A percentile compares a stretch with the other conserved stretches of the same genome.
Evolutionary conservation across 2,329 filamentous ascomycete species (phyloP).

Genomic region (Pseudogymnoascus sp.): DNA sequence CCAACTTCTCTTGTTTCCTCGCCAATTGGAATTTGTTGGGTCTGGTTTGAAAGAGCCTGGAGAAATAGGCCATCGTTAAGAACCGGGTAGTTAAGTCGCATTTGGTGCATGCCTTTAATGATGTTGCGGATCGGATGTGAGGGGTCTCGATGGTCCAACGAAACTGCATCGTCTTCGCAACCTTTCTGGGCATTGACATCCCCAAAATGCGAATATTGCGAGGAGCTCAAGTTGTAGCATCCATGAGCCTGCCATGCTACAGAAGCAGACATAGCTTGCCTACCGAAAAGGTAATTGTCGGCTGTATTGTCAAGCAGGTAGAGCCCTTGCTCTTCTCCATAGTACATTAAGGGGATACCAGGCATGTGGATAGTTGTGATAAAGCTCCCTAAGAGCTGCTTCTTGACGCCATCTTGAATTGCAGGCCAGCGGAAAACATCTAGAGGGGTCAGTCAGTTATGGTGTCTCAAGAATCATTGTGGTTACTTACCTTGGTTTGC

Average conservation of each 20-base stretch:
- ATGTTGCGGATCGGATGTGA: conserved; percentile 52
- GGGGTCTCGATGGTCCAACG: conserved; percentile 53
- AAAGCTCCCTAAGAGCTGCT: conserved; percentile 50
- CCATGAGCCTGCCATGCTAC: conserved; percentile 57
- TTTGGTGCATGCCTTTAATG: conserved; percentile 52
- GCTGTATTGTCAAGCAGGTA: conserved; percentile 57
- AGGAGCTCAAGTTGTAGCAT: conserved; percentile 48
- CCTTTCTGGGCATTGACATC: conserved; percentile 43
- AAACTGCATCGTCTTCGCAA: conserved; percentile 47
- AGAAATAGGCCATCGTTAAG: conserved; percentile 52
- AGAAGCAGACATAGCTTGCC: conserved; percentile 52
- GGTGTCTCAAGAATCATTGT: conserved; percentile 36
- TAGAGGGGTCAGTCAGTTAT: conserved; percentile 47
- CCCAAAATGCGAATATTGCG: conserved; percentile 50
- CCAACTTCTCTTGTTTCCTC: conserved; percentile 45
- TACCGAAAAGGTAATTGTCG: conserved; percentile 55
- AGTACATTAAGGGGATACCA: conserved; percentile 51
- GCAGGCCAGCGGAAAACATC: conserved; percentile 60
- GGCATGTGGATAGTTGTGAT: conserved; percentile 51
- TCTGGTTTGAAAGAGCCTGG: conserved; percentile 47
- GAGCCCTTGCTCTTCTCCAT: conserved; percentile 58
- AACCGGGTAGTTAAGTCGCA: conserved; percentile 46
- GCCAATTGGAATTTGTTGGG: conserved; percentile 42
- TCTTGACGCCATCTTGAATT: conserved; percentile 46
- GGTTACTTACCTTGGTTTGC: conserved; percentile 38